These are phyloP conservation scores for Russula vinacea DNA, from an alignment of 768 basidiomycete genomes.

Conservation along the genomic window DNA sequence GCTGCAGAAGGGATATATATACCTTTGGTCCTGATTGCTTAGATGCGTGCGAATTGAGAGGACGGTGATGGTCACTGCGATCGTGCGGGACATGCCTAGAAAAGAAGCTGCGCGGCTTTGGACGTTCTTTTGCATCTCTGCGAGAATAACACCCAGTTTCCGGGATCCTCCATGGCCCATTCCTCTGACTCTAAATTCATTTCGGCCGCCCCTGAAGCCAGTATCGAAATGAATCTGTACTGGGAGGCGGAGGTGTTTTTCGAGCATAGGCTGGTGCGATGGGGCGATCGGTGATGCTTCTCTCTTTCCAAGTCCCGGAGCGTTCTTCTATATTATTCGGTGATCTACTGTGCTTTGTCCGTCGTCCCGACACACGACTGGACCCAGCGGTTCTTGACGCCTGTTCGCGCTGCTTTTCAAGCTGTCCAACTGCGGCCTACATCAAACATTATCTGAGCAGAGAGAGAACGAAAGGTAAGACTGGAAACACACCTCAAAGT, in stretches of 20 bases:
- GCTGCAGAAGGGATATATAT: not conserved
- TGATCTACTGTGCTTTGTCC: conserved; percentile 7
- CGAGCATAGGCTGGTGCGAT: not conserved
- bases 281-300: not conserved
- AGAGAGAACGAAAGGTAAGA: not conserved
- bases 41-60: not conserved
- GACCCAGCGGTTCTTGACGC: not conserved
- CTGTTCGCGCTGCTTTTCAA: not conserved
- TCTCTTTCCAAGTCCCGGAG: not conserved
- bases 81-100: not conserved
- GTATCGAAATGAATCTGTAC: not conserved
- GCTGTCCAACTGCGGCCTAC: conserved; percentile 1
- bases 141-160: conserved; percentile 17
- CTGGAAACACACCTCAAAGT: conserved; percentile 13
- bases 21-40: conserved; percentile 10
- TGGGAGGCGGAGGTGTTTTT: not conserved
- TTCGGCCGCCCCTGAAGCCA: not conserved
- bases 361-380: not conserved
- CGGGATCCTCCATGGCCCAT: conserved; percentile 17
- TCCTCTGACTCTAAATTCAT: conserved; percentile 10
- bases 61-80: not conserved
- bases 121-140: conserved; percentile 20
- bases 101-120: conserved; percentile 16
- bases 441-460: not conserved
- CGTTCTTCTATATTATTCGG: conserved; percentile 1